Evolutionary conservation across 2,329 filamentous ascomycete species (phyloP), one percentile per base, ranked within the genome.

Genomic region (Aspergillus pseudoterreus): DNA sequence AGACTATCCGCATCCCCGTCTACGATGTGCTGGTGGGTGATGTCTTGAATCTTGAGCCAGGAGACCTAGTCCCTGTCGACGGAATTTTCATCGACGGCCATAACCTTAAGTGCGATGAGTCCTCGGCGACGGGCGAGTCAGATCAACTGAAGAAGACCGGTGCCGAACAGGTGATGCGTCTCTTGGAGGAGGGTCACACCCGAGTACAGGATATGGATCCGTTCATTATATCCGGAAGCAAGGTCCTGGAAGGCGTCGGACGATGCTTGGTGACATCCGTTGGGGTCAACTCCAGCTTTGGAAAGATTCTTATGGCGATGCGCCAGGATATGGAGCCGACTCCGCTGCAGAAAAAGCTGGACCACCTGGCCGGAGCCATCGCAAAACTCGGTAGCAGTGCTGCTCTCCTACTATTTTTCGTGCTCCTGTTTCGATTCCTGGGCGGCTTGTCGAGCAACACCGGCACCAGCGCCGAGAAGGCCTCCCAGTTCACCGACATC

Each of bases 391-490:
- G 86, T 45, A 55, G 19, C 24, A 65, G 65, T 45, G 74, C 81
- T 50, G 88, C 90, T 42, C 88, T 87, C 55, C 75, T 92, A 8
- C 78, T 95, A 43, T 95, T 96, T 70, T 77, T 92, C 46, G 87
- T 95, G 41, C 79, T 95, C 9, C 83, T 95, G 63, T 91, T 95
- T 74, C 82, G 89, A 61, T 96, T 95, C 67, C 76, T 91, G 4
- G 88, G 84, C 44, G 74, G 80, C 4, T 78, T 95, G 3, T 78
- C 69, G 49, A 72, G 65, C 6, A 76, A 80, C 51, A 55, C 61
- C 2, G 69, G 72, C 2, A 77, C 79, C 0, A 78, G 88, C 2
- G 82, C 87, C 2, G 67, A 84, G 54, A 95, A 92, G 74, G 90
- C 85, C 11, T 87, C 91, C 60, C 76, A 80, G 45, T 89, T 90